Percentiles rank a stretch among this genome's conserved stretches.
Evolutionary conservation across 164 flowering plant genomes (phyloP).

Genomic region (Pachysandra terminalis): DNA sequence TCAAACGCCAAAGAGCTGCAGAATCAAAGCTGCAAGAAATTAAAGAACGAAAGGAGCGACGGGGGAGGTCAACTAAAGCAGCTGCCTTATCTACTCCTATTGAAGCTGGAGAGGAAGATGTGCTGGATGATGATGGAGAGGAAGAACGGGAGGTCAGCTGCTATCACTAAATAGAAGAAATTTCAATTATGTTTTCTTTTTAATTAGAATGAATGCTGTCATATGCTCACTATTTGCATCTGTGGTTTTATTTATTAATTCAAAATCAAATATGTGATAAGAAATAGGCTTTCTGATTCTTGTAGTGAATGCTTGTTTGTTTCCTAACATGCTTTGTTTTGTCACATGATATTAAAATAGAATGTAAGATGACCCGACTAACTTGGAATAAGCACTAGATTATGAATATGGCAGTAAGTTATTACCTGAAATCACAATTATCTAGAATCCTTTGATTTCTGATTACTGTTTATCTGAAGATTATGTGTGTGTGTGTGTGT

Average conservation of each 20-base stretch:
- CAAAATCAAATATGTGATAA: background rate
- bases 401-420: no score
- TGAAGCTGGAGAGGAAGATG: conserved; percentile 85
- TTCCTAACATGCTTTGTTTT: no score
- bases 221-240: background rate
- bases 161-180: background rate
- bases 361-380: no score
- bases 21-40: conserved; percentile 82
- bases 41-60: conserved; percentile 84
- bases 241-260: background rate
- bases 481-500: no score
- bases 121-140: conserved; percentile 84
- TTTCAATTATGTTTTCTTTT: background rate
- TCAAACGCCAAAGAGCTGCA: conserved; percentile 80
- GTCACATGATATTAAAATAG: no score
- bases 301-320: background rate
- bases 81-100: conserved; percentile 79
- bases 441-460: no score
- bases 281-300: background rate
- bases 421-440: no score
- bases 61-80: conserved; percentile 84
- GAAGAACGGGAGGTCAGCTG: conserved; percentile 93
- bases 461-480: no score
- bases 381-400: no score
- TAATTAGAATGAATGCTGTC: background rate